Conservation (phyloP, 2,329 filamentous ascomycete species). For the Pseudogymnoascus sp. region DNA sequence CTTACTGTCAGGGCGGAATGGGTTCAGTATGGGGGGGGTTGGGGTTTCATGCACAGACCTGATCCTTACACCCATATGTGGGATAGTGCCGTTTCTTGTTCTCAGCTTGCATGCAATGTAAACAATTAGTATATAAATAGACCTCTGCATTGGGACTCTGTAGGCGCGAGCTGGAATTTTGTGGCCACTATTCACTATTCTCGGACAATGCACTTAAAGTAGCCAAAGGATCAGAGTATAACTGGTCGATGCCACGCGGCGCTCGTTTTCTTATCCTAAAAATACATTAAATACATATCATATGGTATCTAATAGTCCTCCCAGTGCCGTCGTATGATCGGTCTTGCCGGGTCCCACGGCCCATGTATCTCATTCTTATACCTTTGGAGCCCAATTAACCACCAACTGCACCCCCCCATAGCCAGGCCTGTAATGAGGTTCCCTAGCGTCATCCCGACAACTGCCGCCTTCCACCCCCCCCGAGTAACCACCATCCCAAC, state of each 20-base stretch:
- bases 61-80: constrained; percentile 7
- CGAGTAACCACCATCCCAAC: constrained; percentile 54
- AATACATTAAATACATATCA: constrained; percentile 4
- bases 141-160: neutral
- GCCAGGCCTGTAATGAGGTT: constrained; percentile 65
- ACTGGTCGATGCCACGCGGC: neutral
- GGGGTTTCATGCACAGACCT: constrained; percentile 8
- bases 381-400: constrained; percentile 92
- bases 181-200: constrained; percentile 1
- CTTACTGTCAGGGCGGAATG: constrained; percentile 6
- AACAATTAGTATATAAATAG: constrained; percentile 2
- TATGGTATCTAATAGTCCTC: constrained; percentile 21
- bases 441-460: constrained; percentile 70
- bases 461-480: constrained; percentile 45
- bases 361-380: constrained; percentile 99
- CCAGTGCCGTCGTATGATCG: constrained; percentile 61
- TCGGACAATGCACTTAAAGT: neutral
- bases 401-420: constrained; percentile 95
- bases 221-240: neutral
- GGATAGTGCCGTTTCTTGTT: neutral
- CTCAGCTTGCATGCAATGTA: constrained; percentile 4
- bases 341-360: constrained; percentile 92
- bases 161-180: neutral
- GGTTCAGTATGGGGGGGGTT: constrained; percentile 7
- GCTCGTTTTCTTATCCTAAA: neutral